Conservation (phyloP, 805 yeast genomes). For the Myxozyma vanderwaltii region DNA sequence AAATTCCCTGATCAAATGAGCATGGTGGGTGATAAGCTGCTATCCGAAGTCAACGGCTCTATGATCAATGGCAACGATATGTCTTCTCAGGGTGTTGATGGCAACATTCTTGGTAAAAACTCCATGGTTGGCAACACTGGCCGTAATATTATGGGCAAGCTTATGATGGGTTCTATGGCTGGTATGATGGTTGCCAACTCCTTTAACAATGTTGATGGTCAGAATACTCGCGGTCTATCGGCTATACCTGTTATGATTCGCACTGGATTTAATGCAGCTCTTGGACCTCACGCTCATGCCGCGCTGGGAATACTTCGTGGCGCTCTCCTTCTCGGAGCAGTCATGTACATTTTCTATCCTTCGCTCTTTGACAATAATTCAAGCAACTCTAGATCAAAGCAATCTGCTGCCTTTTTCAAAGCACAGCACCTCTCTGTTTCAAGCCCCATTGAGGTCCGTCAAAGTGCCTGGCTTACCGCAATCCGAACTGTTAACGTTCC, state of each 20-base stretch:
- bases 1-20: slow-evolving; percentile 13
- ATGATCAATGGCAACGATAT: slow-evolving; percentile 13
- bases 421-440: slow-evolving; percentile 16
- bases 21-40: slow-evolving; percentile 4
- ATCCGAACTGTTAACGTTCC: slow-evolving; percentile 37
- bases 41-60: not conserved
- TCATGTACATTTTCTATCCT: slow-evolving; percentile 39
- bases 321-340: slow-evolving; percentile 38
- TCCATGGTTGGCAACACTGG: slow-evolving; percentile 10
- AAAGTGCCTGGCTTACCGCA: slow-evolving; percentile 39
- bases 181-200: slow-evolving; percentile 41
- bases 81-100: slow-evolving; percentile 2
- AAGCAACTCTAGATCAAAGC: slow-evolving; percentile 13
- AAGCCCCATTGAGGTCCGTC: slow-evolving; percentile 32
- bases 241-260: slow-evolving; percentile 38
- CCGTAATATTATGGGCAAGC: slow-evolving; percentile 36
- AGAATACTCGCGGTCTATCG: slow-evolving; percentile 39
- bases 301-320: slow-evolving; percentile 34
- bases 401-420: slow-evolving; percentile 3
- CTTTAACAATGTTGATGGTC: slow-evolving; percentile 29
- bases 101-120: not conserved
- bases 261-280: slow-evolving; percentile 11
- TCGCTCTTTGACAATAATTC: slow-evolving; percentile 24
- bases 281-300: slow-evolving; percentile 27
- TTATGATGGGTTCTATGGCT: slow-evolving; percentile 45